Base-by-base conservation (phyloP, 306 rosid genomes). In the Corylus heterophylla region DNA sequence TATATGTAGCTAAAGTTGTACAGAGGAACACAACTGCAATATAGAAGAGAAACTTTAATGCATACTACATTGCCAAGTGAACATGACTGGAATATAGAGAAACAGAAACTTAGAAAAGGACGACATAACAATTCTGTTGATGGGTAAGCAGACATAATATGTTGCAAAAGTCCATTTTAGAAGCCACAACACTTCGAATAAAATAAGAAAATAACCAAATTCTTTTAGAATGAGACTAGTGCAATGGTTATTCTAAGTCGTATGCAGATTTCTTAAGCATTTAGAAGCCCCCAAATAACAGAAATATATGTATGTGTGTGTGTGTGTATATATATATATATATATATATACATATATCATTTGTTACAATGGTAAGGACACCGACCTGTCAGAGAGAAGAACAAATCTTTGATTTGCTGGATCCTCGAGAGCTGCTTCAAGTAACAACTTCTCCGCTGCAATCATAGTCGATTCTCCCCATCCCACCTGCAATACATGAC, bases 351-450 rank as follows among this genome's bases (percentile, higher is more conserved):
- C n/a, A n/a, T n/a, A n/a, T 35, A 13, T 9, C 12, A 42, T 42
- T 50, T 4, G 14, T 29, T 6, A 54, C 14, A 83, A 18, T 1
- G 6, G 69, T 47, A 6, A 69, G 66, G 79, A 29, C 51, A 87
- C 80, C 2, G 77, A 95, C 99, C 99, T 91, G 66, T 95, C 99
- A 1, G 99, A 95, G 56, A 95, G 96, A 76, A 95, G 96, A 83
- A 93, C 88, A 82, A 95, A 95, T 95, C 98, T 90, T 71, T 89
- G 99, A 84, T 93, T 95, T 45, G 98, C 94, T 0, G 94, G 96
- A 79, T 95, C 97, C 81, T 90, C 94, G 59, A 93, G 91, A 58
- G 98, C 96, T 68, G 85, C 85, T n/a, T 61, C 79, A 48, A 87
- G 79, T 55, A 89, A 77, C 88, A 87, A 79, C 71, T 73, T 82